Conservation (phyloP, 805 yeast species). For the Starmerella lactis-condensi region DNA sequence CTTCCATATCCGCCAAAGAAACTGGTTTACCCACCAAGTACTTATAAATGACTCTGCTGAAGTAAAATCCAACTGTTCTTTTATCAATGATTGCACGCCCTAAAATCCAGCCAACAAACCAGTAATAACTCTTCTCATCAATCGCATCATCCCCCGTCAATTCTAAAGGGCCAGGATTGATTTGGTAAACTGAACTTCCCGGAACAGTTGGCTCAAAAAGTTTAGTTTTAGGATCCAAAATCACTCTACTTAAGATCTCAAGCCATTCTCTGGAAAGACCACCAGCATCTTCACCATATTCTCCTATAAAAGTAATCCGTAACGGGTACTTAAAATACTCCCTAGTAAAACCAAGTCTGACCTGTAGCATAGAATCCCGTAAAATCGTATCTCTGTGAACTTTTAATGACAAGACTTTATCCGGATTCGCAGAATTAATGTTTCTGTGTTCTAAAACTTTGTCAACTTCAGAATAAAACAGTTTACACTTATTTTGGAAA, state of each 20-base stretch:
- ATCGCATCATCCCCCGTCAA: slow-evolving; percentile 26
- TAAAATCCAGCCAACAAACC: slow-evolving; percentile 80
- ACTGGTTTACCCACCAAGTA: slow-evolving; percentile 62
- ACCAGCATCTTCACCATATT: slow-evolving; percentile 95
- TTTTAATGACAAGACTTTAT: slow-evolving; percentile 36
- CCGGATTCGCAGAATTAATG: slow-evolving; percentile 11
- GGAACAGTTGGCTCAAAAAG: slow-evolving; percentile 78
- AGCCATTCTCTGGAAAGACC: slow-evolving; percentile 97
- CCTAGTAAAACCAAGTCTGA: slow-evolving; percentile 41
- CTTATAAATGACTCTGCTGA: slow-evolving; percentile 87
- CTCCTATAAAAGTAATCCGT: slow-evolving; percentile 75
- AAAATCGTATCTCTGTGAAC: slow-evolving; percentile 83
- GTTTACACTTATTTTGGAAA: slow-evolving; percentile 81
- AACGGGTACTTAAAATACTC: slow-evolving; percentile 34
- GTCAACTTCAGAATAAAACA: slow-evolving; percentile 50
- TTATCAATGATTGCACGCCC: slow-evolving; percentile 87
- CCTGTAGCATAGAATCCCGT: slow-evolving; percentile 66
- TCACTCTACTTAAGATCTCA: slow-evolving; percentile 79
- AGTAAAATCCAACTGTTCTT: slow-evolving; percentile 78
- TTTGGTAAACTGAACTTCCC: slow-evolving; percentile 87
- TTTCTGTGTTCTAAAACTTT: slow-evolving; percentile 15
- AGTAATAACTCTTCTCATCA: slow-evolving; percentile 36
- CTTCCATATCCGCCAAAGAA: slow-evolving; percentile 82
- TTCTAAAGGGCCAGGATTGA: slow-evolving; percentile 65
- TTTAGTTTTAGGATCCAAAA: slow-evolving; percentile 92